Evolutionary conservation across 257 asterid species (phyloP), one percentile per base, ranked within the genome.

Genomic region (Galeopsis tetrahit): DNA sequence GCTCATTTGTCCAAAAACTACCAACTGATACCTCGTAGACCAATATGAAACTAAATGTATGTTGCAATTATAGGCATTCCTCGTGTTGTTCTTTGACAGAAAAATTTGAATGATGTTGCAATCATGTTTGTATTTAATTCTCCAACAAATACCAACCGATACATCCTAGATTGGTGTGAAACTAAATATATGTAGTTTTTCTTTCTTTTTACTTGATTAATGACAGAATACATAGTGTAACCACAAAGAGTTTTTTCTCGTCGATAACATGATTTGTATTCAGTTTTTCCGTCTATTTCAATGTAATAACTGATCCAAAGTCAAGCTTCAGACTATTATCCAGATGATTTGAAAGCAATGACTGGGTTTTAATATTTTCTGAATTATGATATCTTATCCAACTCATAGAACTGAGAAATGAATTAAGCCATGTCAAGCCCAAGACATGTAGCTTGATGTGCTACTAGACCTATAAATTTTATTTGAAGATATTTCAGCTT

Each of bases 61-160:
- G 43, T 39, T 4, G 43, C 43, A 39, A 39, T 68, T 68, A 4
- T 33, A 51, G 32, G 76, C 43, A 62, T 59, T 69, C 53, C 60
- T 67, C 68, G 31, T 43, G 63, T 63, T 57, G 28, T 63, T 58
- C 59, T 15, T 71, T 75, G 77, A 57, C 57, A 28, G 38, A 75
- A 70, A 9, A 70, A 9, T 33, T 3, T 59, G 60, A 68, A 42
- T 52, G 49, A 69, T 58, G 56, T 68, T 64, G 61, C 63, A 31
- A 21, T 58, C 58, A 63, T 35, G 49, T 57, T 42, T 46, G 17
- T 59, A 11, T 11, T 36, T 2, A 13, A n/a, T 51, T 75, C 40
- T 49, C 4, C 51, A 55, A 32, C 46, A 15, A 63, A 13, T 55
- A 38, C 28, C 64, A 55, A 21, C 13, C 21, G 32, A 46, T 13